phyloP scores from a whole-genome alignment of 169 alveolate genomes.

The Cryptosporidium canis region DNA sequence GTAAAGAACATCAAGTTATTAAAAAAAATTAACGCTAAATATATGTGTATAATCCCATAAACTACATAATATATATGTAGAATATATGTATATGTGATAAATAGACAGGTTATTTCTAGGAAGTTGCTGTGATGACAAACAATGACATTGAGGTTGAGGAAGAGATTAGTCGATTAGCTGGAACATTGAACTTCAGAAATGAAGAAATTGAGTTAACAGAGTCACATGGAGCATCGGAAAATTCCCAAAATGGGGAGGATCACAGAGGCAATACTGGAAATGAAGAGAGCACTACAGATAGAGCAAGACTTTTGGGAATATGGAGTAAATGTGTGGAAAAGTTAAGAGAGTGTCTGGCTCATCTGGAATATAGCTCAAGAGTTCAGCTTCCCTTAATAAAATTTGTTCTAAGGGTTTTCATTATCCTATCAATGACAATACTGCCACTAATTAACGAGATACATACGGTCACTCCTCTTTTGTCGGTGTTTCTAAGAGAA shows the following conservation, averaged over 20 bases:
- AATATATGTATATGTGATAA: background rate
- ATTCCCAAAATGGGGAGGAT: background rate
- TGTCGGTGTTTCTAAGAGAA: constrained; percentile 36
- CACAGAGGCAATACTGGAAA: too few relatives aligned
- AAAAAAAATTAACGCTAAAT: background rate
- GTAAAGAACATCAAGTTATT: background rate
- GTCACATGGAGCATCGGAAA: background rate
- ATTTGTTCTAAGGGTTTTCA: constrained; percentile 32
- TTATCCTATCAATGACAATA: constrained; percentile 15
- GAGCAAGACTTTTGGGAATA: background rate
- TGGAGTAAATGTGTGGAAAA: background rate
- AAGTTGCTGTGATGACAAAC: background rate
- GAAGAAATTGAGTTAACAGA: background rate
- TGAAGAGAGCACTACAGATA: background rate
- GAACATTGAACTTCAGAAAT: background rate
- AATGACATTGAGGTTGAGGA: background rate
- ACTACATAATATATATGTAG: background rate
- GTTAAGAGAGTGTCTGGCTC: background rate
- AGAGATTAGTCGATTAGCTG: background rate
- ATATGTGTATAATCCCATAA: background rate
- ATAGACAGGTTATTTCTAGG: background rate
- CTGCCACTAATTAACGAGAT: constrained; percentile 50
- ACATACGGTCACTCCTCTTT: constrained; percentile 30
- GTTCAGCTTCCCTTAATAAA: constrained; percentile 32
- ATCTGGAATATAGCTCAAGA: constrained; percentile 27